A percentile compares a stretch with the other conserved stretches of the same genome.
phyloP scores from a whole-genome alignment of 352 stramenopile species.

The Poterioochromonas sp. region DNA sequence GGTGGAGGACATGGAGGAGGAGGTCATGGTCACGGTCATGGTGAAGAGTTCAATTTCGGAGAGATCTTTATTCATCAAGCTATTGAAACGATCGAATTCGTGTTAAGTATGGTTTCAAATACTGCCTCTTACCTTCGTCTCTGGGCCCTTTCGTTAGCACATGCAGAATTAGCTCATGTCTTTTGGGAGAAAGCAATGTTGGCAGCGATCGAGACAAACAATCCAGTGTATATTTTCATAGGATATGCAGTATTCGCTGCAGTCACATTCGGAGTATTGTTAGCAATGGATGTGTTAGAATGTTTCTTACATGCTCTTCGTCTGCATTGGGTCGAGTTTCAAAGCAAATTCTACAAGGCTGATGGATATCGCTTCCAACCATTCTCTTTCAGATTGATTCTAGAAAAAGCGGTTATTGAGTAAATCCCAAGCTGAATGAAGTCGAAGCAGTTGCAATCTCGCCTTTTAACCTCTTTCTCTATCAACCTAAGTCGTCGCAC shows the following conservation, averaged over 20 bases:
- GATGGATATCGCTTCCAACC: conserved; percentile 92
- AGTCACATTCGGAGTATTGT: conserved; percentile 91
- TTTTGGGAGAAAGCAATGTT: conserved; percentile 98
- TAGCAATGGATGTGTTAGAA: conserved; percentile 99
- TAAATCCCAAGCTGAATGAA: no score
- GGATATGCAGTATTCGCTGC: conserved; percentile 74
- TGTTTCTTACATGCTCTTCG: conserved; percentile 97
- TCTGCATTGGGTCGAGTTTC: conserved; percentile 99
- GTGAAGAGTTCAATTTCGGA: conserved; percentile 80
- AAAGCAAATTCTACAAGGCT: conserved; percentile 98
- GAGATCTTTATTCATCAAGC: conserved; percentile 97
- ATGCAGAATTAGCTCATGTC: conserved; percentile 80
- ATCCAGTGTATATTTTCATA: conserved; percentile 89
- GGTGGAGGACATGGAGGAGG: conserved; percentile 57
- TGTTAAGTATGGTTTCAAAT: conserved; percentile 98
- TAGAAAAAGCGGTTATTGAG: neutral
- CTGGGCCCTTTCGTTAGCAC: conserved; percentile 94
- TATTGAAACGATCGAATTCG: conserved; percentile 99
- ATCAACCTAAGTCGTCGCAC: no score
- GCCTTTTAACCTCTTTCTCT: no score
- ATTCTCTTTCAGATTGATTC: conserved; percentile 77
- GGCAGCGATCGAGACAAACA: conserved; percentile 88
- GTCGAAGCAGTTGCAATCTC: no score
- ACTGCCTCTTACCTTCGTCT: conserved; percentile 98
- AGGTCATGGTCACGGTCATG: conserved; percentile 40